phyloP scores from a whole-genome alignment of 2,329 filamentous ascomycete species.

The Calonectria fujianensis region DNA sequence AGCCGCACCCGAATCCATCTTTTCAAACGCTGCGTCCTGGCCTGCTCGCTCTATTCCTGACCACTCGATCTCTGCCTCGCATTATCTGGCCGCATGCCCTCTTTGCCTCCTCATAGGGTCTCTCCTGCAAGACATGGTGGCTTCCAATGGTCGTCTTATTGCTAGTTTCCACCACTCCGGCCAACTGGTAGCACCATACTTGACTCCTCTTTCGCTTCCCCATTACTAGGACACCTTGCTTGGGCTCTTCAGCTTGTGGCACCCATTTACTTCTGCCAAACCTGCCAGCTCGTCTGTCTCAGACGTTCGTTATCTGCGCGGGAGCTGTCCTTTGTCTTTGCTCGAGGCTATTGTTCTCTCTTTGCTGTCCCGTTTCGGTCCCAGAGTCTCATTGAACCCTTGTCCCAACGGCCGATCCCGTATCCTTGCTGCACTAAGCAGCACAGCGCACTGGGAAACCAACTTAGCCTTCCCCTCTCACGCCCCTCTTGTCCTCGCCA shows the following conservation, averaged over 20 bases:
- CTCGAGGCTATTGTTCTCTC: constrained; percentile 31
- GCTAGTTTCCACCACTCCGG: constrained; percentile 41
- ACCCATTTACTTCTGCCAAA: constrained; percentile 14
- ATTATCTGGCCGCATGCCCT: constrained; percentile 42
- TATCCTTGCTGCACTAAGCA: constrained; percentile 52
- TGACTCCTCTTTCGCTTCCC: constrained; percentile 38
- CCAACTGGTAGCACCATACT: constrained; percentile 38
- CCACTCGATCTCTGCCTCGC: constrained; percentile 47
- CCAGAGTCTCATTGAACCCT: constrained; percentile 35
- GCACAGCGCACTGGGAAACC: constrained; percentile 39
- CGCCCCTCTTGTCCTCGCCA: constrained; percentile 38
- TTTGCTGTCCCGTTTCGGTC: constrained; percentile 26
- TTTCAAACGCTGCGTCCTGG: constrained; percentile 45
- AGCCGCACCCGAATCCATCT: constrained; percentile 27
- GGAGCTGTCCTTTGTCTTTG: constrained; percentile 40
- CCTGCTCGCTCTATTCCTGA: constrained; percentile 46
- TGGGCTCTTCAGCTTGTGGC: not conserved
- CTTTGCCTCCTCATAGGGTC: constrained; percentile 46
- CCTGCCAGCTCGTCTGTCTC: constrained; percentile 26
- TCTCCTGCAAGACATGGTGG: constrained; percentile 44
- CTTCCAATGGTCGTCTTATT: constrained; percentile 40
- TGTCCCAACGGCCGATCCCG: constrained; percentile 40
- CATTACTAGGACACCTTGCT: constrained; percentile 5
- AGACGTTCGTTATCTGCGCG: constrained; percentile 35
- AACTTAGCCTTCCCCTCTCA: constrained; percentile 23